Percentiles rank a stretch among this genome's conserved stretches.
These are phyloP conservation scores for Scutellaria minor DNA, from an alignment of 257 asterid genomes.

Conservation along the genomic window DNA sequence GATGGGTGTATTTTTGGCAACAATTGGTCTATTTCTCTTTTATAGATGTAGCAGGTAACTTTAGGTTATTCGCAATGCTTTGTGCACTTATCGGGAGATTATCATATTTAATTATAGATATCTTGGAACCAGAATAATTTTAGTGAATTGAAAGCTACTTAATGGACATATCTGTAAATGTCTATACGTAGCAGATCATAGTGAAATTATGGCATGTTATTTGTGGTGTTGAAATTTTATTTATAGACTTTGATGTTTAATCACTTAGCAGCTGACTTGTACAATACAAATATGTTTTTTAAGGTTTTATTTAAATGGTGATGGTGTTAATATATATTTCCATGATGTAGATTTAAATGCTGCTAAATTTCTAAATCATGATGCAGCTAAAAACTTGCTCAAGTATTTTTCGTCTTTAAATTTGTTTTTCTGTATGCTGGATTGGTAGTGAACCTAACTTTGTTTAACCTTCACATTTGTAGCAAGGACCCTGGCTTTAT, in stretches of 20 bases:
- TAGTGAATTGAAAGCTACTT: slow-evolving; percentile 15
- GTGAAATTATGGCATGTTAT: background rate
- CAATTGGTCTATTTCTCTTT: slow-evolving; percentile 71
- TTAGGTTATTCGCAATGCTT: slow-evolving; percentile 32
- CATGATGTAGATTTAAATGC: slow-evolving; percentile 3
- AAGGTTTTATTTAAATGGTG: background rate
- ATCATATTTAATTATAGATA: slow-evolving; percentile 2
- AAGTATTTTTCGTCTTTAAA: slow-evolving; percentile 1
- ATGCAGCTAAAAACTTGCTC: slow-evolving; percentile 19
- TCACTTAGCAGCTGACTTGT: slow-evolving; percentile 26
- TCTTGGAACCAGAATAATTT: background rate
- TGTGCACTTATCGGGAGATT: slow-evolving; percentile 17
- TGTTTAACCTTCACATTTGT: slow-evolving; percentile 41
- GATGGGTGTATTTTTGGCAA: slow-evolving; percentile 87
- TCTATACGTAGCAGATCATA: background rate
- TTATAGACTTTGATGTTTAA: slow-evolving; percentile 7
- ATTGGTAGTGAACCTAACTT: slow-evolving; percentile 28
- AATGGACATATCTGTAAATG: slow-evolving; percentile 16
- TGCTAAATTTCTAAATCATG: slow-evolving; percentile 18
- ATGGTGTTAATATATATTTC: slow-evolving; percentile 12
- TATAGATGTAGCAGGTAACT: slow-evolving; percentile 96
- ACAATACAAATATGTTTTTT: background rate
- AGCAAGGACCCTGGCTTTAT: slow-evolving; percentile 98
- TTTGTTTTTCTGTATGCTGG: slow-evolving; percentile 14
- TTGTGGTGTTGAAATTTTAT: slow-evolving; percentile 1